Conservation (phyloP, 164 flowering plant species). For the Berberis thunbergii region DNA sequence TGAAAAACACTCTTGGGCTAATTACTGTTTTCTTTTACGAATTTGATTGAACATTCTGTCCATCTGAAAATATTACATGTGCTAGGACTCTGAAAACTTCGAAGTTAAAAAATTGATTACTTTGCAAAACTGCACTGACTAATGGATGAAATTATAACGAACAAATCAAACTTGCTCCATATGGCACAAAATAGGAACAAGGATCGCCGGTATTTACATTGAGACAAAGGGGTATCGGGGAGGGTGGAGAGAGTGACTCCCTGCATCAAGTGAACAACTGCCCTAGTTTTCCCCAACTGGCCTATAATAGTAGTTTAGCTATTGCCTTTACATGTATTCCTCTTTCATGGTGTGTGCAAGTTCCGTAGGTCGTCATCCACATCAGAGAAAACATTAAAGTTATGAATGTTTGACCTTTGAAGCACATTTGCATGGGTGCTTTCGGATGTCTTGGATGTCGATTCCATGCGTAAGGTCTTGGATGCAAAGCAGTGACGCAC, state of each 20-base stretch:
- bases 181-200: conserved; percentile 2
- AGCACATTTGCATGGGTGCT: conserved; percentile 30
- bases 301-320: background rate
- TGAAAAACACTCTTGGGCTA: background rate
- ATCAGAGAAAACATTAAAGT: conserved; percentile 30
- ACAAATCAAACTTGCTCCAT: conserved; percentile 9
- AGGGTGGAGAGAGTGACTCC: background rate
- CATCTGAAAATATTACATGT: conserved; percentile 7
- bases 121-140: conserved; percentile 4
- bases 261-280: background rate
- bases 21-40: conserved; percentile 2
- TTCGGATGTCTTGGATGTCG: conserved; percentile 24
- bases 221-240: background rate
- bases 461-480: conserved; percentile 26
- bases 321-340: background rate
- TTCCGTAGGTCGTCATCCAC: conserved; percentile 39
- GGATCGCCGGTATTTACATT: conserved; percentile 13
- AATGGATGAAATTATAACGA: conserved; percentile 1
- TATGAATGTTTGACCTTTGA: conserved; percentile 42
- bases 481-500: conserved; percentile 59
- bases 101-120: conserved; percentile 8
- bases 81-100: background rate
- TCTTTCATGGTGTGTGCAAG: conserved; percentile 34
- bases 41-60: background rate
- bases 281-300: conserved; percentile 1